Base-by-base conservation (phyloP, 139 green algal genomes). In the Tetratostichococcus sp. region DNA sequence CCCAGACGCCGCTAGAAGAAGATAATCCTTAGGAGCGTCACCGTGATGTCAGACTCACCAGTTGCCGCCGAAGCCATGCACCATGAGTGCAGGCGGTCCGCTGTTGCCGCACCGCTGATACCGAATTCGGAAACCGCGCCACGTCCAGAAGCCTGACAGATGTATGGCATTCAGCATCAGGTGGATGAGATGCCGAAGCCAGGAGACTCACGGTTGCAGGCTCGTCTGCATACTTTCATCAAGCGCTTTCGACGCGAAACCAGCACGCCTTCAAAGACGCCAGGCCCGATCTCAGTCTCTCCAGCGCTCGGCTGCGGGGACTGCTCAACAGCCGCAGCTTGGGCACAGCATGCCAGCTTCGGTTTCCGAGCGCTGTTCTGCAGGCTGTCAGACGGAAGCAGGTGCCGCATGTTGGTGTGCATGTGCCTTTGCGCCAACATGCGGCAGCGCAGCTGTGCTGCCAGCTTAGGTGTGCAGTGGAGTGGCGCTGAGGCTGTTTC, bases 1-100 rank as follows among this genome's bases (percentile, higher is more conserved):
- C n/a, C n/a, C n/a, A n/a, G n/a, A n/a, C n/a, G n/a, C n/a, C n/a
- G n/a, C n/a, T n/a, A n/a, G n/a, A n/a, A n/a, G n/a, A n/a, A n/a
- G n/a, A n/a, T n/a, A n/a, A n/a, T n/a, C n/a, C n/a, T n/a, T n/a
- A n/a, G n/a, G n/a, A n/a, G n/a, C n/a, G n/a, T n/a, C n/a, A n/a
- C n/a, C n/a, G n/a, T n/a, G n/a, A n/a, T n/a, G n/a, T 50, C 8
- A 6, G 39, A 14, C 26, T 33, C 79, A 83, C 83, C 82, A 89
- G 76, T 98, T 98, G 32, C 88, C 92, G 1, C 95, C 95, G 88
- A 98, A 98, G 14, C 95, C 94, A 68, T 98, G 95, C 5, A 97
- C 83, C 30, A 92, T 79, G 5, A 97, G 22, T 0, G 94, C 21
- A 25, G 82, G 58, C 8, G 86, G 86, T 5, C 71, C 77, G 14